A percentile compares a stretch with the other conserved stretches of the same genome.
These are phyloP conservation scores for Phytophthora foliorum DNA, from an alignment of 352 stramenopile species.

Conservation along the genomic window DNA sequence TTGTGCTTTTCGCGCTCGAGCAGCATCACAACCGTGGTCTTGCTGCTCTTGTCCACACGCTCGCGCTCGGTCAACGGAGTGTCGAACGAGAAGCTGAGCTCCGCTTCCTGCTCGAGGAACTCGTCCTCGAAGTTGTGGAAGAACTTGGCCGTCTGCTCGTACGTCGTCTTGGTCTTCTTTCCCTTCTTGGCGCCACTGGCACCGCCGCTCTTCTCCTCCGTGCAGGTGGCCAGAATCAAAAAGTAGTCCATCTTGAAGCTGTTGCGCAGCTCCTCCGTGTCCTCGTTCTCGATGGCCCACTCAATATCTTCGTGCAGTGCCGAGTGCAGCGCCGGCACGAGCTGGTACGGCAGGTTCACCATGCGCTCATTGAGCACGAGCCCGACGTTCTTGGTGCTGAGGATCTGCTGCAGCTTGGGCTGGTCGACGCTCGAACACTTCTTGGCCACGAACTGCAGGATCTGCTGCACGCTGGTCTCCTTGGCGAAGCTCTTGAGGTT, in stretches of 20 bases:
- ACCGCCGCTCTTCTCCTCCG: slow-evolving; percentile 58
- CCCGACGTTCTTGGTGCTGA: slow-evolving; percentile 66
- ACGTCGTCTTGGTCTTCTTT: slow-evolving; percentile 83
- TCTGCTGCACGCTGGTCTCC: slow-evolving; percentile 73
- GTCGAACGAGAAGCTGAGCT: slow-evolving; percentile 79
- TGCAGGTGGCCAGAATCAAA: slow-evolving; percentile 75
- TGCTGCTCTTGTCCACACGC: slow-evolving; percentile 62
- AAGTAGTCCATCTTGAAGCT: slow-evolving; percentile 90
- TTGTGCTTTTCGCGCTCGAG: slow-evolving; percentile 86
- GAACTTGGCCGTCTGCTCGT: slow-evolving; percentile 76
- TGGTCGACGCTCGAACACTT: slow-evolving; percentile 66
- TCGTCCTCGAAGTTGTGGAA: slow-evolving; percentile 92
- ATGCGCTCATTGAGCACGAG: slow-evolving; percentile 88
- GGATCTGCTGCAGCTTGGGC: slow-evolving; percentile 66
- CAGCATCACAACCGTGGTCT: slow-evolving; percentile 83
- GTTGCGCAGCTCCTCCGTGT: slow-evolving; percentile 62
- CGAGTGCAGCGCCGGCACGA: slow-evolving; percentile 82
- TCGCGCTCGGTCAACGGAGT: slow-evolving; percentile 74
- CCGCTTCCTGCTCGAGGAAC: slow-evolving; percentile 81
- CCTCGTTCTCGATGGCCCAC: slow-evolving; percentile 84
- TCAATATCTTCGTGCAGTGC: slow-evolving; percentile 89
- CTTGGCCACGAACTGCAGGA: slow-evolving; percentile 83
- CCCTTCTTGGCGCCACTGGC: slow-evolving; percentile 48
- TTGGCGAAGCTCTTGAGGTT: slow-evolving; percentile 65
- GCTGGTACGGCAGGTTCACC: slow-evolving; percentile 89